phyloP scores from a whole-genome alignment of 2,329 filamentous ascomycete genomes.

The Alternaria triticina region DNA sequence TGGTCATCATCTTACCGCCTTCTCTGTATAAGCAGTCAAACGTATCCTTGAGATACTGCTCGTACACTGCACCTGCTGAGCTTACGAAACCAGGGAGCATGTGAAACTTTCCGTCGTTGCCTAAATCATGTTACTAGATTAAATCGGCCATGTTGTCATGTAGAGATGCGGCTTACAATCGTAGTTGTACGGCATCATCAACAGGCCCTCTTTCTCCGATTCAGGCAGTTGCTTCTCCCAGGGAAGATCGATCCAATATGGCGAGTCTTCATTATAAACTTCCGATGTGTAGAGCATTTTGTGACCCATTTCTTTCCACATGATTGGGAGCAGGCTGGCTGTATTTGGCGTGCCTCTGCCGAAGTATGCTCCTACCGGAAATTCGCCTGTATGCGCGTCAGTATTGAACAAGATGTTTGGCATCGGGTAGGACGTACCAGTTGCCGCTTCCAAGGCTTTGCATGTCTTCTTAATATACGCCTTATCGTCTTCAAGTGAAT shows the following conservation, averaged over 20 bases:
- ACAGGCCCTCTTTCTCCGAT: conserved; percentile 58
- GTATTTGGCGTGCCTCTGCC: conserved; percentile 57
- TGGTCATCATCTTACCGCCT: conserved; percentile 62
- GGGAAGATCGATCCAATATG: conserved; percentile 63
- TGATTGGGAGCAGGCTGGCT: conserved; percentile 57
- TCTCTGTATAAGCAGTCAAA: conserved; percentile 63
- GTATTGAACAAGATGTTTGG: neutral
- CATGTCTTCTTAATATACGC: conserved; percentile 56
- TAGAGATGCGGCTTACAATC: conserved; percentile 52
- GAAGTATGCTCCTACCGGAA: conserved; percentile 58
- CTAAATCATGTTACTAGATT: conserved; percentile 40
- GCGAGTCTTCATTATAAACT: conserved; percentile 62
- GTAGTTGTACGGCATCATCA: conserved; percentile 63
- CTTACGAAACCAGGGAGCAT: conserved; percentile 49
- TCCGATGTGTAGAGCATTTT: conserved; percentile 59
- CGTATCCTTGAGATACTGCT: conserved; percentile 57
- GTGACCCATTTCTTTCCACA: conserved; percentile 61
- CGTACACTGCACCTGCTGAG: conserved; percentile 48
- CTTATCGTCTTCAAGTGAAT: conserved; percentile 56
- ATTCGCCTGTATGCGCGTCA: conserved; percentile 1
- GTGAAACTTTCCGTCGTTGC: conserved; percentile 52
- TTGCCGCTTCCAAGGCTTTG: conserved; percentile 49
- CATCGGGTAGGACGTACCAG: conserved; percentile 3
- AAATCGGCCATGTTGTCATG: conserved; percentile 18
- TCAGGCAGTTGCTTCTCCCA: conserved; percentile 51